Evolutionary conservation across 2,329 filamentous ascomycete genomes (phyloP), one percentile per base, ranked within the genome.

Genomic region (Aotearoamyces nothofagi): DNA sequence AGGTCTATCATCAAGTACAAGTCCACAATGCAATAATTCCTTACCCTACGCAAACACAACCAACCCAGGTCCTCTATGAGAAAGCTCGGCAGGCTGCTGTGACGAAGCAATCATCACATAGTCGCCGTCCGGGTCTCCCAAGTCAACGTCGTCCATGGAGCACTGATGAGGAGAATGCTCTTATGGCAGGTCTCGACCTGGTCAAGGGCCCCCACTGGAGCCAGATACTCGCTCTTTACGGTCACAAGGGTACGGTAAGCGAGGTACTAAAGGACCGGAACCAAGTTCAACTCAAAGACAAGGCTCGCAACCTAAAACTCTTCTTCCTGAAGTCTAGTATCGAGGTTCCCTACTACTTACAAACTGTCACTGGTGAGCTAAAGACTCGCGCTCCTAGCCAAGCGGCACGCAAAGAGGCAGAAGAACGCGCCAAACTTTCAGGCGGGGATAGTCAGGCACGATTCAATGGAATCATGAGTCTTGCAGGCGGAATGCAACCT

Each of bases 121-220:
- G 55, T 32, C 59, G 62, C 27, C 58, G 64, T 32, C 57, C 61
- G 1, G 63, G 63, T 7, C 48, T 62, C 8, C 65, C 64, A 4
- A 66, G 58, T 29, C 62, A 67, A 42, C 68, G 84, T 17, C 69
- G 84, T 15, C 82, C 84, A 0, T 93, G 84, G 84, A 82, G 78
- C 1, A 74, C 78, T 4, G 81, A 90, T 38, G 84, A 93, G 53
- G 84, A 93, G 48, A 83, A 84, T 50, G 83, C 84, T 0, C 61
- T 93, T 11, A 87, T 93, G 77, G 71, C 78, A 27, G 84, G 84
- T 1, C 67, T 93, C 4, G 84, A 92, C 45, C 72, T 78, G 49
- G 84, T 93, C 26, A 84, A 86, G 47, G 84, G 84, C 0, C 84
- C 84, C 11, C 83, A 93, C 45, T 93, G 84, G 84, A 87, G 80